Base-by-base conservation (phyloP, 2,329 filamentous ascomycete genomes). In the Alternaria arborescens region DNA sequence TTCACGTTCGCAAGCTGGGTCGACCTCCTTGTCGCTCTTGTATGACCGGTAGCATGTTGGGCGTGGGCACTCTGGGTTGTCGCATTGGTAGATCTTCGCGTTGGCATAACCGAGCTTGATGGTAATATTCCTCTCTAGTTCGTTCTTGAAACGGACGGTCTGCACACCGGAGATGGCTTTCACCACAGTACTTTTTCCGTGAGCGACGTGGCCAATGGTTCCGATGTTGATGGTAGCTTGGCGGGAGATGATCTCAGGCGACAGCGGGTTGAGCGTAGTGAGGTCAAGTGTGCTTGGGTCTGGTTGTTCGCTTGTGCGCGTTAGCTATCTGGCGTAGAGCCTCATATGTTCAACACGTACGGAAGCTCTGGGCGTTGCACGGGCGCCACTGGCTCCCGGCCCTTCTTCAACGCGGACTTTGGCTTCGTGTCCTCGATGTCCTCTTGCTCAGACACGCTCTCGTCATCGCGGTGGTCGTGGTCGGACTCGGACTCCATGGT, bases 61-160 rank as follows among this genome's bases (percentile, higher is more conserved):
- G 74, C 95, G 88, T 61, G 95, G 95, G 84, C 95, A 99, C 70
- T 91, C 90, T 55, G 84, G 80, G 82, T 92, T 97, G 82, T 97
- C 93, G 82, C 95, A 99, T 86, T 97, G 92, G 89, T 98, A 99
- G 81, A 99, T 94, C 84, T 99, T 98, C 74, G 95, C 95, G 81
- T 99, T 99, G 80, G 95, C 95, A 81, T 99, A 99, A 79, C 95
- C 95, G 75, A 99, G 88, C 89, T 99, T 99, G 86, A 99, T 99
- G 76, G 95, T 99, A 77, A 99, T 99, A 82, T 99, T 99, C 77
- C 95, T 88, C 84, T 98, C 96, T 83, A 97, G 84, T 84, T 99
- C 95, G 85, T 98, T 99, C 91, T 99, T 99, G 87, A 99, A 99
- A 72, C 95, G 89, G 77, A 99, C 95, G 18, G 95, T 99, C 87